Base-by-base conservation (phyloP, 2,329 filamentous ascomycete genomes). In the Exophiala aquamarina region DNA sequence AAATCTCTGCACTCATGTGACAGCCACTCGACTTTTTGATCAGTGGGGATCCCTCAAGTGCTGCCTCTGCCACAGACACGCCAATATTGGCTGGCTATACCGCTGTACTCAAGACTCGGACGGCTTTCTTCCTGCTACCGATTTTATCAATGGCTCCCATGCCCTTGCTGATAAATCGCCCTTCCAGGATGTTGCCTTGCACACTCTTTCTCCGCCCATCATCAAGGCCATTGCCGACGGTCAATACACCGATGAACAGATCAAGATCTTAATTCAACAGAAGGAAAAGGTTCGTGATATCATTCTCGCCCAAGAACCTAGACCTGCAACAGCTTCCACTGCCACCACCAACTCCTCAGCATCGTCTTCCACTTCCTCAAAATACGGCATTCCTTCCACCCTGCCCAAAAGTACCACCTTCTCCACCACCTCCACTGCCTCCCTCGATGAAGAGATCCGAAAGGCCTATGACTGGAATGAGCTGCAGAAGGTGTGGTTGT, bases 41-140 rank as follows among this genome's bases (percentile, higher is more conserved):
- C 41, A 57, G 2, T 49, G 83, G 58, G 77, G 76, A 26, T 48
- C 67, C 15, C 62, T 72, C 20, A 60, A 64, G 14, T 93, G 88
- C 66, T 67, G 74, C 6, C 61, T 73, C 18, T 93, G 88, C 59
- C 69, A 70, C 31, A 67, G 69, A 32, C 64, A 66, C 1, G 78
- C 84, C 0, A 67, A 73, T 13, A 73, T 84, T 43, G 86, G 86
- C 19, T 93, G 85, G 79, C 68, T 93, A 17, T 93, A 88, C 64
- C 73, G 77, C 49, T 93, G 89, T 65, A 78, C 75, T 10, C 80
- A 87, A 62, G 86, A 90, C 58, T 70, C 70, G 9, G 73, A 79
- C 21, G 61, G 68, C 13, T 57, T 70, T 32, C 59, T 77, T 21
- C 64, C 70, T 14, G 65, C 70, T 33, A 46, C 50, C 10, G 52